Evolutionary conservation across 2,329 filamentous ascomycete species (phyloP).

Genomic region (Chaetomiaceae sp.): DNA sequence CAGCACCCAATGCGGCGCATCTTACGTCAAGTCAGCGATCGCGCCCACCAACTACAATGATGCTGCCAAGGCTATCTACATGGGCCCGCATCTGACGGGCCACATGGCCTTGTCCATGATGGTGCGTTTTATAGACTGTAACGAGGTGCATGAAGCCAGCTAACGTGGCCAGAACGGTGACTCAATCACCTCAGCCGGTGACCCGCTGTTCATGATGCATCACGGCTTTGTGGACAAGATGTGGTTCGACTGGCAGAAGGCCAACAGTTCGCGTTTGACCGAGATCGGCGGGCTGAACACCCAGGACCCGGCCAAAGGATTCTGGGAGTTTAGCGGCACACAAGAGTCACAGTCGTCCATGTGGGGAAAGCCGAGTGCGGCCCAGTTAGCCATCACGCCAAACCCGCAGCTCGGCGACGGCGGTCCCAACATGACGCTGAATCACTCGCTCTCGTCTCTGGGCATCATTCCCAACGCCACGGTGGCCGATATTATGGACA

Average conservation of each 20-base stretch:
- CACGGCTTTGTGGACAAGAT: conserved; percentile 9
- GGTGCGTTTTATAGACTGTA: background rate
- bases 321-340: conserved; percentile 2
- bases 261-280: background rate
- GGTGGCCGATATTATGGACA: conserved; percentile 5
- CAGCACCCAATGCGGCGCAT: background rate
- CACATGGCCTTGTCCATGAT: conserved; percentile 3
- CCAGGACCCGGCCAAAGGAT: conserved; percentile 3
- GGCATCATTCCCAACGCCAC: conserved; percentile 8
- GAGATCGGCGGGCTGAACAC: conserved; percentile 2
- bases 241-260: conserved; percentile 4
- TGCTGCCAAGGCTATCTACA: background rate
- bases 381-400: background rate
- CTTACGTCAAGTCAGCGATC: background rate
- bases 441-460: conserved; percentile 1
- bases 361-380: background rate
- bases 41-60: background rate
- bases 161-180: background rate
- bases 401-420: background rate
- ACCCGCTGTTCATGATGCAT: conserved; percentile 7
- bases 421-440: background rate
- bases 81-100: background rate
- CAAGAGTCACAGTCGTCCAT: background rate
- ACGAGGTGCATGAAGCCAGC: background rate
- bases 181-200: conserved; percentile 6